Base-by-base conservation (phyloP, 371 early-diverging fungal species). In the Antonospora locustae region DNA sequence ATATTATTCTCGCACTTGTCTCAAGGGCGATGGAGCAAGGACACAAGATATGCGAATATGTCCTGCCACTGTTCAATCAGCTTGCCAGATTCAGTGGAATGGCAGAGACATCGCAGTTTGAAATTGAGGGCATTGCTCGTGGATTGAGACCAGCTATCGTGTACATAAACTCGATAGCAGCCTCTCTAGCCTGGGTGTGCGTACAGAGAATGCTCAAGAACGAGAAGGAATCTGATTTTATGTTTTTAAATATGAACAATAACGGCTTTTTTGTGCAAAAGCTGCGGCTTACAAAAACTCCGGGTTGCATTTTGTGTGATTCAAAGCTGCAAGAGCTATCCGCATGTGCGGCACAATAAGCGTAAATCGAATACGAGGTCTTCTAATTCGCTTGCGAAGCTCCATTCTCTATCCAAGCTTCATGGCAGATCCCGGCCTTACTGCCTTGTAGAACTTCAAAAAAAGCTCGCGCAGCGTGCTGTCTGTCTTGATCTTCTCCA, bases 91-190 rank as follows among this genome's bases (percentile, higher is more conserved):
- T 61, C 32, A 68, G 65, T 37, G 25, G 19, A 45, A 19, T 44
- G 7, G 52, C 20, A 30, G n/a, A 11, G 14, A 65, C 65, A 5
- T 41, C 27, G 45, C 25, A n/a, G 20, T 45, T 52, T 46, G 63
- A 62, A 34, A 45, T 63, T 24, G 2, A 30, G 19, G 54, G 51
- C 22, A 24, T 55, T 25, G 27, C 20, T 12, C 34, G 54, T 9
- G 38, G 43, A 9, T 60, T 63, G 40, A 40, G 62, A 1, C 61
- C 70, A n/a, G 63, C 53, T 46, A 45, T 51, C 6, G 56, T 58
- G 30, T 51, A 34, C 55, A 63, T 70, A 40, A 66, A 65, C 49
- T 62, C 70, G 22, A 59, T 70, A 16, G 62, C 60, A 47, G 66
- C 70, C 28, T 55, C 55, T 32, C 32, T 70, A 17, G 59, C 47